Base-by-base conservation (phyloP, 352 stramenopile species). In the Phytophthora gonapodyides region DNA sequence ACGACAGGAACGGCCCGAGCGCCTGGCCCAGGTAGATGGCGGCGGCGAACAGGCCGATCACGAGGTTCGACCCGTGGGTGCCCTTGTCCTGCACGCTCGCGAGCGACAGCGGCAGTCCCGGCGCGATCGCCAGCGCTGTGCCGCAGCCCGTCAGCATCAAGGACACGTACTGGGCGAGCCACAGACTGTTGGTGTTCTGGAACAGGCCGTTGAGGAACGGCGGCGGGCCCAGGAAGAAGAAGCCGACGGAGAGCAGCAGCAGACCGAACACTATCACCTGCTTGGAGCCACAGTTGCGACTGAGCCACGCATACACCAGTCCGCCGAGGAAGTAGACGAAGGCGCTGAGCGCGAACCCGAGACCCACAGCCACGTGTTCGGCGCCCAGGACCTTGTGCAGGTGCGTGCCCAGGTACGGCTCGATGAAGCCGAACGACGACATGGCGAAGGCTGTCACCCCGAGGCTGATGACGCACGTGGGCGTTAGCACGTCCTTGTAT, bases 401-500 rank as follows among this genome's bases (percentile, higher is more conserved):
- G 50, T 91, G 82, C 7, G 73, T 70, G 35, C 82, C 80, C 27
- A 91, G 58, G 41, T 84, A 82, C 34, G 80, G 82, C 24, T 91
- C 82, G 34, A 91, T 87, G 54, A 91, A 86, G 7, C 82, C 82
- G 48, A 91, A 89, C 15, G 78, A 82, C 21, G 74, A 74, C 82
- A 91, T 91, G 13, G 76, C 67, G 42, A 89, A 83, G 6, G 69
- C 61, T 7, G 82, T 89, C 16, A 83, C 46, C 2, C 61, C 19
- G 19, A 91, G 71, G 17, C 76, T 87, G 35, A 84, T 46, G 5
- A 69, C 40, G 30, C 80, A 88, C 5, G 76, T 87, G 11, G 76
- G 76, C 11, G 79, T 87, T 37, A 91, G 69, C 24, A 86, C 77
- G 19, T 85, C 73, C 10, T 62, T 66, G 50, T 81, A 86, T 30